Evolutionary conservation across 1,139 yeast species (phyloP), one percentile per base, ranked within the genome.

Genomic region (Arxiozyma slooffiae): DNA sequence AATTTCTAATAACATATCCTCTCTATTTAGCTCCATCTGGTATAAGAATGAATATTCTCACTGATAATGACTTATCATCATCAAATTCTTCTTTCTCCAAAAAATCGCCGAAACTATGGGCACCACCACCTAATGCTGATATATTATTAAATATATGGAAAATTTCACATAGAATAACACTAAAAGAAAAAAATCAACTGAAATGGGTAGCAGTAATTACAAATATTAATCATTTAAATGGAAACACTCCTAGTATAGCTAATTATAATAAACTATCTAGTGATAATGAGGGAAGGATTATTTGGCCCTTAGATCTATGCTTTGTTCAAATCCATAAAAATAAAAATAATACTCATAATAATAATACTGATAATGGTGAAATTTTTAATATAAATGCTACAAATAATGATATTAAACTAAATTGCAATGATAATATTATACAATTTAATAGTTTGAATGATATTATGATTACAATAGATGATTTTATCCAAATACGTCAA

Each of bases 1-100:
- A 52, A 23, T 52, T 58, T n/a, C 63, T 67, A 24, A 53, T 63
- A 18, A 62, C 63, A 41, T 77, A 73, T 60, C 84, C 79, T 7
- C 67, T 85, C 0, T 83, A 84, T 57, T 62, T 86, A 48, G 78
- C 83, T 6, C 96, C 95, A 0, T 80, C 89, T 14, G 94, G 90
- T 0, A 80, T 84, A 18, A 69, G 89, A 50, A 85, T 87, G 49
- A 40, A 17, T 16, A 22, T 18, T 36, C 23, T 36, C 21, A 43
- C 24, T 41, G 45, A 34, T 7, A 41, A 22, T 23, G 39, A 34
- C 9, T 24, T 22, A 47, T 21, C 36, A 7, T 72, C 70, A 18
- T 40, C 26, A 9, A 24, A 34, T 9, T 14, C 38, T 2, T 6
- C 36, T 16, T n/a, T 17, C 1, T n/a, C 23, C 1, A 9, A 37